Percentiles rank a stretch among this genome's conserved stretches.
phyloP scores from a whole-genome alignment of 2,329 filamentous ascomycete species.

The Dactylellina sp. region DNA sequence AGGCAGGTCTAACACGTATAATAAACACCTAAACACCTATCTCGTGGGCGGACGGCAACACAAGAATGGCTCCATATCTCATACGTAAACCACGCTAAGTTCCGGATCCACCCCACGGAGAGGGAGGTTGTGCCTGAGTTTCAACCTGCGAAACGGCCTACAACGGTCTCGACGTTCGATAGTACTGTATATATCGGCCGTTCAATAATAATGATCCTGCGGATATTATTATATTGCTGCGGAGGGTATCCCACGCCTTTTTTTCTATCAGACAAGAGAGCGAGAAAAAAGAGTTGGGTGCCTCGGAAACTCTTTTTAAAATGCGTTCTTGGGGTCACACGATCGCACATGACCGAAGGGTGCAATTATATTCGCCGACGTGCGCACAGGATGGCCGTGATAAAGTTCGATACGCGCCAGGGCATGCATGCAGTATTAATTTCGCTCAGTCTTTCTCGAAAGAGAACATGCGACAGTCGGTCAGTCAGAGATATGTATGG shows the following conservation, averaged over 20 bases:
- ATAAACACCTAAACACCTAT: too few relatives aligned
- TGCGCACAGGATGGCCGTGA: constrained; percentile 26
- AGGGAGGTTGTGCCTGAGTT: constrained; percentile 12
- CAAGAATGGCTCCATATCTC: constrained; percentile 42
- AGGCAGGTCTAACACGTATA: constrained; percentile 41
- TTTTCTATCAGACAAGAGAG: neutral
- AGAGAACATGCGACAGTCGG: constrained; percentile 39
- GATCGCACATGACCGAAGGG: constrained; percentile 54
- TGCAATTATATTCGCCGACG: constrained; percentile 51
- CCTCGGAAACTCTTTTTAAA: constrained; percentile 24
- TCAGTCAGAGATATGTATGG: constrained; percentile 11
- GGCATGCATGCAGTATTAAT: constrained; percentile 49
- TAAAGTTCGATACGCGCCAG: constrained; percentile 44
- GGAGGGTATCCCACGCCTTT: constrained; percentile 35
- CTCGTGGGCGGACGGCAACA: constrained; percentile 38
- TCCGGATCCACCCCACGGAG: constrained; percentile 26
- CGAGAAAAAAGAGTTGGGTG: constrained; percentile 11
- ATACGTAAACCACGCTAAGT: constrained; percentile 36
- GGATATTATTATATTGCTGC: constrained; percentile 12
- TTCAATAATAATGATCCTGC: constrained; percentile 24
- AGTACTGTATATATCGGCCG: constrained; percentile 22
- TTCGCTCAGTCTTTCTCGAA: constrained; percentile 50
- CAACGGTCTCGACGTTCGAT: constrained; percentile 20
- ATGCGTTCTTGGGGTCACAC: constrained; percentile 4
- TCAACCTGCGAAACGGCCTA: neutral